phyloP scores from a whole-genome alignment of 345 rosid genomes.

The Noccaea caerulescens region DNA sequence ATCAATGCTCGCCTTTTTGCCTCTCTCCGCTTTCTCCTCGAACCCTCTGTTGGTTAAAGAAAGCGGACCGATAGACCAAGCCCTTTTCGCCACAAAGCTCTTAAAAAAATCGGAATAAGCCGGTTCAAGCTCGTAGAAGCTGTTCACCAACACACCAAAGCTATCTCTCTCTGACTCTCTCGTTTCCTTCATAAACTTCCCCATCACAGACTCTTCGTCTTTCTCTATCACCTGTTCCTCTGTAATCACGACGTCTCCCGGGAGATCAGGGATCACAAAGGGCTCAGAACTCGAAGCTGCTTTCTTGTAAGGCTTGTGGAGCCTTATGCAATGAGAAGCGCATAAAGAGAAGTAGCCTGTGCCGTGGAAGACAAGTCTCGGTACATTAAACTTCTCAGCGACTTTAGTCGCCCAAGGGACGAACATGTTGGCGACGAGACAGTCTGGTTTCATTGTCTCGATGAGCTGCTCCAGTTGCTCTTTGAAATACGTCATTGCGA shows the following conservation, averaged over 20 bases:
- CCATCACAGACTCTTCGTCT: conserved; percentile 6
- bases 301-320: conserved; percentile 49
- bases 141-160: conserved; percentile 69
- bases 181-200: conserved; percentile 18
- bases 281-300: conserved; percentile 50
- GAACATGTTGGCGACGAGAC: conserved; percentile 63
- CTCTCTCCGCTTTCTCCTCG: conserved; percentile 54
- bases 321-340: conserved; percentile 35
- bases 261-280: conserved; percentile 56
- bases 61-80: conserved; percentile 70
- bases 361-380: conserved; percentile 63
- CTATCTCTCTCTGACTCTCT: conserved; percentile 54
- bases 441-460: conserved; percentile 48
- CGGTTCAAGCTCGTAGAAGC: conserved; percentile 75
- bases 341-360: conserved; percentile 50
- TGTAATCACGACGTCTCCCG: conserved; percentile 52
- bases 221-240: conserved; percentile 42
- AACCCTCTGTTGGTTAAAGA: conserved; percentile 44
- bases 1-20: conserved; percentile 41
- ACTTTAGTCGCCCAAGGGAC: conserved; percentile 62
- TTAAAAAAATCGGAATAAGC: conserved; percentile 53
- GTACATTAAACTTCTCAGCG: conserved; percentile 55
- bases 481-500: conserved; percentile 45
- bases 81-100: conserved; percentile 48
- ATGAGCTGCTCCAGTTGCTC: conserved; percentile 53